Evolutionary conservation across 345 rosid genomes (phyloP).

Genomic region (Combretum micranthum): DNA sequence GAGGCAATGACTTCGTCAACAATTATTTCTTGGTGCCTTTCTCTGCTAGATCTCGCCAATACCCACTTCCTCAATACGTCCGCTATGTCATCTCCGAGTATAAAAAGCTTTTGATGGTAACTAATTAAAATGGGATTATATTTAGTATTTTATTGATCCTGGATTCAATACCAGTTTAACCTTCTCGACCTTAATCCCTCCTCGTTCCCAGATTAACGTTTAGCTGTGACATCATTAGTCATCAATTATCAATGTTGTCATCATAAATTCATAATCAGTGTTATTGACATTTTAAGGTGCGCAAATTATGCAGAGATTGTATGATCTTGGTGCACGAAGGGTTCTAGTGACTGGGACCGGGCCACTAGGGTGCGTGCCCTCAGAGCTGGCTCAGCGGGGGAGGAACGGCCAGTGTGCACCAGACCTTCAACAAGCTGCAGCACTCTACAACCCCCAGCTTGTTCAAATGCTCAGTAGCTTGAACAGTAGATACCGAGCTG

Average conservation of each 20-base stretch:
- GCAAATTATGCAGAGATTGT: conserved; percentile 28
- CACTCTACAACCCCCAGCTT: conserved; percentile 57
- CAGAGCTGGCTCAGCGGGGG: conserved; percentile 54
- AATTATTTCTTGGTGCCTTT: conserved; percentile 68
- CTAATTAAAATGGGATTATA: neutral
- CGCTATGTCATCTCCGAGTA: conserved; percentile 46
- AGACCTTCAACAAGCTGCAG: conserved; percentile 56
- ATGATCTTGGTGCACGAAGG: conserved; percentile 65
- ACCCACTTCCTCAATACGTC: conserved; percentile 39
- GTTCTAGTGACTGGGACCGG: conserved; percentile 87
- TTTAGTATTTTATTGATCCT: neutral
- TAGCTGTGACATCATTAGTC: too few species aligned
- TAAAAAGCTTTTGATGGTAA: conserved; percentile 38
- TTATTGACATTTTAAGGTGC: neutral
- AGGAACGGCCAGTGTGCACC: conserved; percentile 45
- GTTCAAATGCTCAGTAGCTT: conserved; percentile 37
- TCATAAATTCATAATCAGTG: neutral
- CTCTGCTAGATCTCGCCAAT: conserved; percentile 58
- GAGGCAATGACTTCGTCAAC: conserved; percentile 91
- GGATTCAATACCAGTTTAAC: neutral
- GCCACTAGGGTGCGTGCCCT: conserved; percentile 80
- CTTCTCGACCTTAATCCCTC: neutral
- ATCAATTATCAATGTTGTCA: too few species aligned
- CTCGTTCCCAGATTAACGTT: neutral
- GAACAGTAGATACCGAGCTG: conserved; percentile 30